Base-by-base conservation (phyloP, 306 rosid genomes). In the Lathyrus aphaca region DNA sequence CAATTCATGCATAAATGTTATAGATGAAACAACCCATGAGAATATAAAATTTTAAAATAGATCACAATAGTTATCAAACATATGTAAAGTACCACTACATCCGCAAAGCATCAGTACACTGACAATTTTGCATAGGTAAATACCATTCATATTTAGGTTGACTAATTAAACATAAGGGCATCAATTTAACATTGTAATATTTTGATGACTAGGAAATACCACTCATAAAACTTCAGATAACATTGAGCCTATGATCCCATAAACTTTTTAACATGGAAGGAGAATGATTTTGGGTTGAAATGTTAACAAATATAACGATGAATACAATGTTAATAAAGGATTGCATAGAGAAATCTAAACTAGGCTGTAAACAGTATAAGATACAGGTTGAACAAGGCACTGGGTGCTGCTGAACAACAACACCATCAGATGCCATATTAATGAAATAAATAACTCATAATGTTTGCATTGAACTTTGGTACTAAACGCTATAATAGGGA, bases 1-100 rank as follows among this genome's bases (percentile, higher is more conserved):
- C 68, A 82, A 29, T 39, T 54, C 44, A 44, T 25, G 56, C 42
- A 48, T 74, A 64, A 69, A 50, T 10, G 67, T 77, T 30, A 35
- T 35, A 69, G 30, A 27, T 5, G 60, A 61, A 21, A 66, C 30
- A 68, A 49, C 70, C 25, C 21, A 19, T 17, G 12, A 4, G 30
- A 55, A 64, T 40, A 43, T 14, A 61, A 25, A 38, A 40, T 38
- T 1, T 17, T 21, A 75, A 75, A 54, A 51, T 53, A 8, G 35
- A 69, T 38, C 39, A 75, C 44, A 53, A 45, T 40, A 59, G 43
- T 45, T 55, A 72, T 18, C 53, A 9, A 81, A 50, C 14, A 54
- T 16, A 58, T 23, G 64, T 27, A 58, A 15, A 59, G 45, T 18
- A 58, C 43, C 38, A 43, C n/a, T 23, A 74, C 4, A 75, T 55